Conservation (phyloP, 768 basidiomycete species). For the Scleroderma citrinum region DNA sequence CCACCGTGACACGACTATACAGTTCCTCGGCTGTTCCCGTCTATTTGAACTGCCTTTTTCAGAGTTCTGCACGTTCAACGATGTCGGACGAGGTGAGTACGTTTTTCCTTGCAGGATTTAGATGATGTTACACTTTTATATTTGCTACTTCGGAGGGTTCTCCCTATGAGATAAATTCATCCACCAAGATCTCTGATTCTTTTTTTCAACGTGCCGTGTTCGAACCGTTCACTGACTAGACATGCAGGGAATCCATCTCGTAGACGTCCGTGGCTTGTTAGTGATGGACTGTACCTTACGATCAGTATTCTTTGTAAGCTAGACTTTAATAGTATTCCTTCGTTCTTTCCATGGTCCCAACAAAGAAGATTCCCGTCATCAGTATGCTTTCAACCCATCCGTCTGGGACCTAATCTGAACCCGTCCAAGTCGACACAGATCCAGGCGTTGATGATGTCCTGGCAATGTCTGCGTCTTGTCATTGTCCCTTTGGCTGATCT, state of each 20-base stretch:
- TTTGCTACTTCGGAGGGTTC: slow-evolving; percentile 65
- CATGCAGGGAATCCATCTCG: background rate
- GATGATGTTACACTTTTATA: slow-evolving; percentile 48
- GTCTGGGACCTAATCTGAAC: slow-evolving; percentile 2
- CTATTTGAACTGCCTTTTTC: too few species aligned
- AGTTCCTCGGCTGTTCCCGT: slow-evolving; percentile 40
- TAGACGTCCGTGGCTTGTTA: background rate
- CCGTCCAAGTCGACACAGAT: slow-evolving; percentile 67
- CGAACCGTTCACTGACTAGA: slow-evolving; percentile 1
- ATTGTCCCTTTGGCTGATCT: background rate
- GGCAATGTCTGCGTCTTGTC: slow-evolving; percentile 54
- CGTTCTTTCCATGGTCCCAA: slow-evolving; percentile 12
- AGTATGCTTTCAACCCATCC: slow-evolving; percentile 36
- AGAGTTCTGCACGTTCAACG: too few species aligned
- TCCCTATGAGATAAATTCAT: slow-evolving; percentile 55
- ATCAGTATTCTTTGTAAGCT: background rate
- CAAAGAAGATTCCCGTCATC: slow-evolving; percentile 50
- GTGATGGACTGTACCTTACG: background rate
- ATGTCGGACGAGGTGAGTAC: slow-evolving; percentile 20
- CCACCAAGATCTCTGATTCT: slow-evolving; percentile 70
- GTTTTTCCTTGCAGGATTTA: background rate
- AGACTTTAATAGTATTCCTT: background rate
- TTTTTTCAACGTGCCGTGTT: background rate
- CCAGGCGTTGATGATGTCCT: slow-evolving; percentile 81
- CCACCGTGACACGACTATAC: slow-evolving; percentile 61